phyloP scores from a whole-genome alignment of 768 basidiomycete genomes.

The Termitomyces sp. region DNA sequence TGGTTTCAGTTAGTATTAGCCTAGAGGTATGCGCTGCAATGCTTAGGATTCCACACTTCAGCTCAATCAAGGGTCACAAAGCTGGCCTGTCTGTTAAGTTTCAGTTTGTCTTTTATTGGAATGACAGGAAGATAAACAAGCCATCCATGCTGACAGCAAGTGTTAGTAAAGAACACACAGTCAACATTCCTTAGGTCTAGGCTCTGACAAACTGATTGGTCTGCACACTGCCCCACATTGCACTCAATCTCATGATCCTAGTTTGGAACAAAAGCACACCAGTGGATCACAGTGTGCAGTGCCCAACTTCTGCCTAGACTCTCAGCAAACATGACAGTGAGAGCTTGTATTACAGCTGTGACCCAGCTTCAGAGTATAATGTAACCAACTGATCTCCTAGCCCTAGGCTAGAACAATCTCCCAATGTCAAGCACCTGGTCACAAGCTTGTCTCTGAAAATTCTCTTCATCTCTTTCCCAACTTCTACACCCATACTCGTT shows the following conservation, averaged over 20 bases:
- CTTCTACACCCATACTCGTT: constrained; percentile 15
- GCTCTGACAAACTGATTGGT: constrained; percentile 26
- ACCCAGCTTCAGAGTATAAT: constrained; percentile 8
- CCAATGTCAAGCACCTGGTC: constrained; percentile 9
- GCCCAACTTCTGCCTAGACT: constrained; percentile 14
- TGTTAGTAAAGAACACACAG: no score
- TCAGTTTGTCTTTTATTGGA: constrained; percentile 12
- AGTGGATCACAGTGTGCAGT: neutral
- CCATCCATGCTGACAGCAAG: no score
- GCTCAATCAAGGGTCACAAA: no score
- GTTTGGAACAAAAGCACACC: constrained; percentile 7
- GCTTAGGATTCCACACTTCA: no score
- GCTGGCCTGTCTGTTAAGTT: no score
- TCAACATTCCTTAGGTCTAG: constrained; percentile 6
- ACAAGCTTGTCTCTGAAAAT: constrained; percentile 5
- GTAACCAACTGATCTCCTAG: neutral
- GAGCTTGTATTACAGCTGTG: constrained; percentile 7
- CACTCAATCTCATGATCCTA: constrained; percentile 23
- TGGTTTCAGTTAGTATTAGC: no score
- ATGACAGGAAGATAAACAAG: no score
- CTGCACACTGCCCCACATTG: constrained; percentile 37
- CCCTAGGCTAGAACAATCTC: neutral
- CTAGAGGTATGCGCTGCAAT: no score
- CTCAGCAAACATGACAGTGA: constrained; percentile 7
- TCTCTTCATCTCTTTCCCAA: constrained; percentile 4